Base-by-base conservation (phyloP, 805 yeast species). In the Hanseniaspora valbyensis region DNA sequence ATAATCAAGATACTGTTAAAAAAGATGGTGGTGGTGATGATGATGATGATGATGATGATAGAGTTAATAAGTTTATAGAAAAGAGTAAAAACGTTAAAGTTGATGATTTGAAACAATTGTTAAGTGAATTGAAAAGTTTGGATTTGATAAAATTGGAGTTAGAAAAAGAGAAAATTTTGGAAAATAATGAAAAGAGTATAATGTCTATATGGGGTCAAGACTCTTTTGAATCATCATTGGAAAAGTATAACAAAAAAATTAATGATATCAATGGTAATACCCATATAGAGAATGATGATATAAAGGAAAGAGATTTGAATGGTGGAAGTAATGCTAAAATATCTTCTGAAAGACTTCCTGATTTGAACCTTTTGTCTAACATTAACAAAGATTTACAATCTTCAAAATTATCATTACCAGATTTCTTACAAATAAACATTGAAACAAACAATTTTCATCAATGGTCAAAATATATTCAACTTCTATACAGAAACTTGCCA, bases 401-500 rank as follows among this genome's bases (percentile, higher is more conserved):
- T 8, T 18, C 42, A 2, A 51, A 51, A 37, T 19, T 51, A 4
- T 41, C 42, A 10, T n/a, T 41, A 14, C 3, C 21, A 3, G 44
- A 40, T 4, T 51, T 64, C 22, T 49, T 60, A 34, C 65, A 72
- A 36, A 54, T 63, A 10, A 40, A 55, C 12, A 54, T 54, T 32
- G 57, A 58, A 21, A 58, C 63, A 25, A 61, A 62, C 40, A 58
- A 58, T 25, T 52, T 62, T 50, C 58, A 59, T 40, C 37, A 56
- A 38, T 49, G 42, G 19, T 64, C 66, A 30, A 65, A 54, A 34
- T 59, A 63, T 14, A 58, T 63, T 30, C 61, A 64, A 50, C 52
- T 59, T 24, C 52, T 61, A 43, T 64, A 60, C 54, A 58, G 64
- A 50, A 59, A 57, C 38, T 76, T 81, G 58, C 78, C 92, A 2